Evolutionary conservation across 805 yeast genomes (phyloP).

Genomic region (Cyberlindnera lachancei): DNA sequence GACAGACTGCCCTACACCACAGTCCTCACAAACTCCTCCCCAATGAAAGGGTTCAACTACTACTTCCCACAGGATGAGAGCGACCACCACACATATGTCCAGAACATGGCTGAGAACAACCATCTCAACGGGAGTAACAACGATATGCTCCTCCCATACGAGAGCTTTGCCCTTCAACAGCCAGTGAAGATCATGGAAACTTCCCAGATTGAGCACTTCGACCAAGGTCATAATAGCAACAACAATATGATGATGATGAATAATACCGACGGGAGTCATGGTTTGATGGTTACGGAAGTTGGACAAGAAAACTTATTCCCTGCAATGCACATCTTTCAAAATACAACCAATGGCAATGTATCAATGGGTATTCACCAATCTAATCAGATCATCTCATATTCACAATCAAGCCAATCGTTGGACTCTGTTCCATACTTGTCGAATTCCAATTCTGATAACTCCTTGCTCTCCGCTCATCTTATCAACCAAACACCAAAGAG

Average conservation of each 20-base stretch:
- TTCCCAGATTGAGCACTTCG: no score
- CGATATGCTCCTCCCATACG: neutral
- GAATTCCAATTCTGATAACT: slow-evolving; percentile 18
- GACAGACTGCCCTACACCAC: slow-evolving; percentile 3
- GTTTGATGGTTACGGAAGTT: neutral
- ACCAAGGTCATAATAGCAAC: no score
- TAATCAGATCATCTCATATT: slow-evolving; percentile 21
- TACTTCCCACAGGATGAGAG: slow-evolving; percentile 9
- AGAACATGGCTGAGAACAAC: no score
- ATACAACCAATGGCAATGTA: no score
- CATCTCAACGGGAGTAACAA: neutral
- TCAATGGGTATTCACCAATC: no score
- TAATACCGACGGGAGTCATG: no score
- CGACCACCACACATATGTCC: no score
- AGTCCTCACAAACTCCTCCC: slow-evolving; percentile 11
- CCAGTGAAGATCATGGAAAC: slow-evolving; percentile 1
- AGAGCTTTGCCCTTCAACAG: neutral
- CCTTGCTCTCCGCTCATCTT: slow-evolving; percentile 18
- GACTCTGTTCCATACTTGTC: slow-evolving; percentile 25
- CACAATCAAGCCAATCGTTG: slow-evolving; percentile 24
- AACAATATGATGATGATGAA: no score
- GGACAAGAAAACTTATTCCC: slow-evolving; percentile 12
- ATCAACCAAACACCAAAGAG: slow-evolving; percentile 21
- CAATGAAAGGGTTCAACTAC: slow-evolving; percentile 14
- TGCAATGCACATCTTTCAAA: slow-evolving; percentile 13